A percentile compares a stretch with the other conserved stretches of the same genome.
Conservation (phyloP, 192 early-diverging fungal genomes). For the Podila epicladia region DNA sequence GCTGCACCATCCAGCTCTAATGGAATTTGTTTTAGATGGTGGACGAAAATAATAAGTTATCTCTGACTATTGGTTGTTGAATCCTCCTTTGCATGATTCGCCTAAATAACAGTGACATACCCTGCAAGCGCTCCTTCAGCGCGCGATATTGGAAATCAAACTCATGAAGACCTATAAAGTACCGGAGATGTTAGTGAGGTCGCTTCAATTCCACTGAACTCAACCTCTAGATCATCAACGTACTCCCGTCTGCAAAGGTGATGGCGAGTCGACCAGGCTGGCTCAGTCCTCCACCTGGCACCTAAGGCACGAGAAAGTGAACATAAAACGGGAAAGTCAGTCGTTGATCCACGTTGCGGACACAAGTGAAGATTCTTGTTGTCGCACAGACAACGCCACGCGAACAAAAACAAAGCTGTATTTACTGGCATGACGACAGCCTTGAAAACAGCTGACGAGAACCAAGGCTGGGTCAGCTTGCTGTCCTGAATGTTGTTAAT, state of each 20-base stretch:
- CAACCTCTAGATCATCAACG: neutral
- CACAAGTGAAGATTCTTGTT: no score
- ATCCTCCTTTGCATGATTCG: neutral
- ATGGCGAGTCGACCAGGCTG: slow-evolving; percentile 42
- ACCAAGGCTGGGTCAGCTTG: slow-evolving; percentile 39
- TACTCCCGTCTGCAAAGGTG: slow-evolving; percentile 30
- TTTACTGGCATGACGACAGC: slow-evolving; percentile 35
- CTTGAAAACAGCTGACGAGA: slow-evolving; percentile 35
- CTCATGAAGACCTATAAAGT: slow-evolving; percentile 25
- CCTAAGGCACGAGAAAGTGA: neutral
- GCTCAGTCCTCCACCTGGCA: slow-evolving; percentile 26
- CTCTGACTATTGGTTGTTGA: neutral
- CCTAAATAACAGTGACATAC: slow-evolving; percentile 5
- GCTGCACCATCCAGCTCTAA: slow-evolving; percentile 38
- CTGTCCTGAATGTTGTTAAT: slow-evolving; percentile 42
- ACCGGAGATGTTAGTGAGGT: neutral
- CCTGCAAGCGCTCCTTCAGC: slow-evolving; percentile 33
- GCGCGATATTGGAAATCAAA: slow-evolving; percentile 41
- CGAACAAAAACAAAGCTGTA: neutral
- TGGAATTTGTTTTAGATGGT: neutral
- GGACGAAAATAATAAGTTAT: slow-evolving; percentile 5
- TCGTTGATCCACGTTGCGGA: no score
- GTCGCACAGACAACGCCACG: no score
- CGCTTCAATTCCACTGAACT: neutral
- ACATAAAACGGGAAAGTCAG: no score